A percentile compares a stretch with the other conserved stretches of the same genome.
These are phyloP conservation scores for Colletotrichum lupini DNA, from an alignment of 2,329 filamentous ascomycete species.

Conservation along the genomic window DNA sequence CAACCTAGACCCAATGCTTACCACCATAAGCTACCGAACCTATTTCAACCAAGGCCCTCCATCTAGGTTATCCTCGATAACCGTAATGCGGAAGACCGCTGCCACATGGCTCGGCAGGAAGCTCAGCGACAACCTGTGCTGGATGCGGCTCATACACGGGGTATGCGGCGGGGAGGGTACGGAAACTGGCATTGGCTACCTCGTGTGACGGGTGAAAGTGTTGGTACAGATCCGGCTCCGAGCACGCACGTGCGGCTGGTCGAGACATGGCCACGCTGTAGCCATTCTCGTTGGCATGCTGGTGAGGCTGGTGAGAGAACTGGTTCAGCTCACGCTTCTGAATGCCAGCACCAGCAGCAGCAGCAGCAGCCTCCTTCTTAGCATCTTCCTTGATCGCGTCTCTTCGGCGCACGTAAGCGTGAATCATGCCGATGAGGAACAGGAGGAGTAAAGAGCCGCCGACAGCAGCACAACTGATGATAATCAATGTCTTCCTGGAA, in stretches of 20 bases:
- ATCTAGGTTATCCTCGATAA: neutral
- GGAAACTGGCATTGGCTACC: neutral
- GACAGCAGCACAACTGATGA: neutral
- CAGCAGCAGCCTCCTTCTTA: neutral
- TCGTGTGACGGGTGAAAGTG: neutral
- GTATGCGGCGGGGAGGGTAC: neutral
- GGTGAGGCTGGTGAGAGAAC: neutral
- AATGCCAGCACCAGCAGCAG: neutral
- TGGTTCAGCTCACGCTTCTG: neutral
- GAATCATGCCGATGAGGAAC: neutral
- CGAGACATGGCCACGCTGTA: neutral
- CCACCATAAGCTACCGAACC: neutral
- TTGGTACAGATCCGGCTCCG: neutral
- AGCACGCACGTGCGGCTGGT: neutral
- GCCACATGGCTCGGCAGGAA: neutral
- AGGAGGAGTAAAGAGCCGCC: neutral
- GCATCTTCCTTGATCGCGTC: neutral
- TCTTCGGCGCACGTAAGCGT: conserved; percentile 2
- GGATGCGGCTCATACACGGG: neutral
- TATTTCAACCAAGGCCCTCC: neutral
- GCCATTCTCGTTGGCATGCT: neutral
- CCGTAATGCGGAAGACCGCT: neutral
- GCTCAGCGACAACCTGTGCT: neutral
- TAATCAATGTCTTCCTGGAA: neutral
- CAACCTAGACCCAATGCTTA: neutral